Base-by-base conservation (phyloP, 768 basidiomycete genomes). In the Kwoniella dejecticola region DNA sequence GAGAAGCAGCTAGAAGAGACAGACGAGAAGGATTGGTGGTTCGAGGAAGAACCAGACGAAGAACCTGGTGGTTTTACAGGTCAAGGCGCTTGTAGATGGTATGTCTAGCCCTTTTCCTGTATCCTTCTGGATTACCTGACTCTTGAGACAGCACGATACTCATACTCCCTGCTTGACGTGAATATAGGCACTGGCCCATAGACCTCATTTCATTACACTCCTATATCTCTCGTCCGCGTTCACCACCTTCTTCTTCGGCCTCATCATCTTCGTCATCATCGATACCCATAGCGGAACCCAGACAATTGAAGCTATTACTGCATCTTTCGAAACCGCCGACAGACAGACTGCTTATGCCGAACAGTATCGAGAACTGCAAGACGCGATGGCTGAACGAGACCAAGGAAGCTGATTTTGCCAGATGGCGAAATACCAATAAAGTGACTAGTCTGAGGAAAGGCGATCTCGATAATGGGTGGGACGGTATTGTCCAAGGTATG, bases 391-490 rank as follows among this genome's bases (percentile, higher is more conserved):
- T 98, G 89, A 91, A 90, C 7, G 90, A 94, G 75, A 79, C 95
- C 44, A 96, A 98, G 74, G 95, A 99, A 78, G 94, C 91, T 0
- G 96, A 99, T 77, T 97, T 96, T 74, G 87, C 96, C 47, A 84
- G 95, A 47, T 98, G 93, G 92, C 91, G 96, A 1, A 96, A 89
- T 79, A 94, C 91, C 19, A 91, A 91, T 74, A 85, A 92, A 33
- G 91, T 97, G 82, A 97, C 92, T 1, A 86, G 89, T 17, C 83
- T 99, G 31, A 81, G 92, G 55, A 91, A 93, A 77, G 86, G 84
- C 24, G 95, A 98, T 73, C 90, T 98, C 75, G 96, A 99, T 76
- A 91, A 88, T 0, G 85, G 97, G 57, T 99, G 96, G 96, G 92
- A 96, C 70, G 93, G 93, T 7, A 89, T 99, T 65, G 88, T 88